Evolutionary conservation across 768 basidiomycete genomes (phyloP).

Genomic region (Suillus americanus): DNA sequence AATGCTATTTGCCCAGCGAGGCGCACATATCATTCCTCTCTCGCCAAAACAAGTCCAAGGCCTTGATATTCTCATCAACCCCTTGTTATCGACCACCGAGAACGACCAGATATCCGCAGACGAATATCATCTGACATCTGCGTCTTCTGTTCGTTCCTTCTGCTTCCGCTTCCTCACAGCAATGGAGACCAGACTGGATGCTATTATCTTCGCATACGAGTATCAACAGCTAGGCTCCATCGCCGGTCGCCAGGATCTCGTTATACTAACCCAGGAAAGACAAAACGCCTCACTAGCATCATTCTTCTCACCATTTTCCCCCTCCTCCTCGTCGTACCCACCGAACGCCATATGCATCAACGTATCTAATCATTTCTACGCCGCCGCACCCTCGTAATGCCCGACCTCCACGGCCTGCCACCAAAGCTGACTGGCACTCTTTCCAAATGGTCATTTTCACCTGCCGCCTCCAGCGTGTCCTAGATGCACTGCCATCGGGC

Average conservation of each 20-base stretch:
- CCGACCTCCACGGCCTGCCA: slow-evolving; percentile 15
- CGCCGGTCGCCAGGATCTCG: slow-evolving; percentile 29
- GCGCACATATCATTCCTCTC: no score
- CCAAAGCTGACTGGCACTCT: no score
- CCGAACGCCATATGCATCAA: slow-evolving; percentile 88
- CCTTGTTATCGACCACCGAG: slow-evolving; percentile 68
- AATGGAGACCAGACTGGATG: slow-evolving; percentile 71
- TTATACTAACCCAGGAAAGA: slow-evolving; percentile 37
- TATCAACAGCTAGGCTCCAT: slow-evolving; percentile 62
- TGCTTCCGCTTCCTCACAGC: slow-evolving; percentile 65
- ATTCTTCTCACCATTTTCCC: slow-evolving; percentile 83
- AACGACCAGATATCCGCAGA: slow-evolving; percentile 84
- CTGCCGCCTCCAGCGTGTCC: no score
- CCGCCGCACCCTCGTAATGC: slow-evolving; percentile 54
- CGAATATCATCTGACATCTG: slow-evolving; percentile 63
- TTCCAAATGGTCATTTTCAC: no score
- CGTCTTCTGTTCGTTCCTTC: slow-evolving; percentile 67
- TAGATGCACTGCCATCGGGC: no score
- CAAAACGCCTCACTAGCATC: slow-evolving; percentile 60
- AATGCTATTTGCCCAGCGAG: slow-evolving; percentile 27
- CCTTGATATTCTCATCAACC: slow-evolving; percentile 55
- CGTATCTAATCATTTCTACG: slow-evolving; percentile 87
- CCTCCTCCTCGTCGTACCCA: slow-evolving; percentile 67
- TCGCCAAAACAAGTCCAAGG: slow-evolving; percentile 53
- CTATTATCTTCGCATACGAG: slow-evolving; percentile 71